Evolutionary conservation across 1,284 basidiomycete genomes (phyloP).

Genomic region (Tausonia pullulans): DNA sequence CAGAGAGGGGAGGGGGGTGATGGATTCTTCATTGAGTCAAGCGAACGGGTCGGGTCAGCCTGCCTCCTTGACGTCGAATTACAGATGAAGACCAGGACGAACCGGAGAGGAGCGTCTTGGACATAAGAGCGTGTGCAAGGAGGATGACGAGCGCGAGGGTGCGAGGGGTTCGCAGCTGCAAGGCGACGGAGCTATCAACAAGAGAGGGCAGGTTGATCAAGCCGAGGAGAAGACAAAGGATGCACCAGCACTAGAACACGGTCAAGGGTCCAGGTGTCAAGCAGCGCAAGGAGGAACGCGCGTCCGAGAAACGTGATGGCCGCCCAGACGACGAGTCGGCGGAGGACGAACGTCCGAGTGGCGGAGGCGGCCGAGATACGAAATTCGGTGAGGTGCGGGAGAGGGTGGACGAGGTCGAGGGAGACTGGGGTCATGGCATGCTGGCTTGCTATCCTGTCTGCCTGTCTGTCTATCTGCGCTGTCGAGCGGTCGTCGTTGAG

Average conservation of each 20-base stretch:
- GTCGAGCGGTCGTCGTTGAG: background rate
- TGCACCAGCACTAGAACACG: too few species aligned
- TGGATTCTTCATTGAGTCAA: background rate
- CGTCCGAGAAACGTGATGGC: background rate
- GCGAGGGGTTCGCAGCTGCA: background rate
- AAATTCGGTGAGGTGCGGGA: conserved; percentile 4
- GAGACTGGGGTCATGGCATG: background rate
- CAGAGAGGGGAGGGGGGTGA: conserved; percentile 5
- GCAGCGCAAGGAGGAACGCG: background rate
- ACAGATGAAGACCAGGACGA: background rate
- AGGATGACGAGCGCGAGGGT: background rate
- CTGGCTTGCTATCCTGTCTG: background rate
- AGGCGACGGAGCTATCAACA: background rate
- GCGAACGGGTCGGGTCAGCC: too few species aligned
- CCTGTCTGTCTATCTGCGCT: too few species aligned
- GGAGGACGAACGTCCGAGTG: background rate
- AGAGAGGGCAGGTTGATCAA: background rate
- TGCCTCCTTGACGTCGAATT: too few species aligned
- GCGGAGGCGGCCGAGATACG: background rate
- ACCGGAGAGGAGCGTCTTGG: background rate
- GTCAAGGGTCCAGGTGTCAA: too few species aligned
- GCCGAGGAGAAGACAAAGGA: background rate
- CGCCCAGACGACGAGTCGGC: background rate
- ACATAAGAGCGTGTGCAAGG: background rate
- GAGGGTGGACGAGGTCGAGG: background rate